Conservation (phyloP, 768 basidiomycete species). For the Auriscalpium orientale region DNA sequence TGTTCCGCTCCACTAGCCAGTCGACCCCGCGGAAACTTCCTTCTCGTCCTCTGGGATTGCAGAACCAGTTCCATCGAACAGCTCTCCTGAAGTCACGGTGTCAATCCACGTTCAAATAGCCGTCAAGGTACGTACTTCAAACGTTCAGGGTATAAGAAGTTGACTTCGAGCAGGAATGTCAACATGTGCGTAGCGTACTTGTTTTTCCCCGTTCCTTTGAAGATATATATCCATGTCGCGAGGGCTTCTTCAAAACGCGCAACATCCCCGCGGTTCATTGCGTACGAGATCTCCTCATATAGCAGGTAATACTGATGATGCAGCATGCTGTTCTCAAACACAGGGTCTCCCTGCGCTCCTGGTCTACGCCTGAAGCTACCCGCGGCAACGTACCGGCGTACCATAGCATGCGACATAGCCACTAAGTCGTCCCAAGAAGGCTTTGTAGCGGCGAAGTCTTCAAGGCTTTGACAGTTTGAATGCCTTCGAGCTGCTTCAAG, state of each 20-base stretch:
- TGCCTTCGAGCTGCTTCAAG: slow-evolving; percentile 12
- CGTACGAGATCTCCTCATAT: slow-evolving; percentile 32
- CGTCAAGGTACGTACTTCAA: not conserved
- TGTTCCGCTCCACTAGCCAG: not conserved
- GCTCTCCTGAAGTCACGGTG: not conserved
- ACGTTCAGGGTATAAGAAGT: not conserved
- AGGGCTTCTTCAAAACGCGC: not conserved
- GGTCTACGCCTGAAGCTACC: slow-evolving; percentile 2
- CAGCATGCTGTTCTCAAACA: slow-evolving; percentile 27
- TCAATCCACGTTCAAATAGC: too few species aligned
- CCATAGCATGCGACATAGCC: slow-evolving; percentile 19
- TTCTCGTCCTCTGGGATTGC: not conserved
- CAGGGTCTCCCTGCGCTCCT: slow-evolving; percentile 20
- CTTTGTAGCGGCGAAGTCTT: slow-evolving; percentile 23
- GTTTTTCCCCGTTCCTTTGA: not conserved
- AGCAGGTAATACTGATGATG: slow-evolving; percentile 24
- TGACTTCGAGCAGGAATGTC: not conserved
- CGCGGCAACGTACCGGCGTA: slow-evolving; percentile 14
- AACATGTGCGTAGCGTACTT: not conserved
- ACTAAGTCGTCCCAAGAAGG: slow-evolving; percentile 22
- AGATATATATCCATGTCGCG: not conserved
- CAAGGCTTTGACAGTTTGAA: slow-evolving; percentile 12
- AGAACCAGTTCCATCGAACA: not conserved
- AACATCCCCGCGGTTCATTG: slow-evolving; percentile 14
- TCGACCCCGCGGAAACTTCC: not conserved